Base-by-base conservation (phyloP, 2,329 filamentous ascomycete species). In the Cladosporium sp. region DNA sequence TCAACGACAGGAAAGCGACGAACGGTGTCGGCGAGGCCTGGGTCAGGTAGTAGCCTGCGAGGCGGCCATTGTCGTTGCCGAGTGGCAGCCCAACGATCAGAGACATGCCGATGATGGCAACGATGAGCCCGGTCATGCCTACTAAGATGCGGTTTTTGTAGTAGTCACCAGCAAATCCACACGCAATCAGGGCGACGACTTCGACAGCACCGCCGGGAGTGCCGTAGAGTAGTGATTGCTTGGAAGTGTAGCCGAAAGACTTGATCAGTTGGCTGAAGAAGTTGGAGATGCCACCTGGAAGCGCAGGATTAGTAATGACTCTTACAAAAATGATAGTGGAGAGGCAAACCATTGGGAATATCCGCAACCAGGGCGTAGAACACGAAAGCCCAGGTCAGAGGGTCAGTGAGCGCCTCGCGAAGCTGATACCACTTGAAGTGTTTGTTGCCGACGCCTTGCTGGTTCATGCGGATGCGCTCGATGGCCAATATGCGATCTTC, bases 391-490 rank as follows among this genome's bases (percentile, higher is more conserved):
- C 84, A 86, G 1, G 81, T 81, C 70, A 85, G 73, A 0, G 83
- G 83, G 63, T 86, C 84, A 3, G 75, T 59, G 6, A 86, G 66
- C 0, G 83, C 82, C 64, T 86, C 83, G 15, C 81, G 76, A 1
- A 88, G 76, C 62, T 94, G 90, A 61, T 88, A 58, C 63, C 61
- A 61, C 37, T 71, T 71, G 64, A 68, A 70, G 57, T 70, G 68
- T 50, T 67, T 63, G 38, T 85, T 85, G 1, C 86, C 87, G 15
- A 89, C 86, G 0, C 89, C 89, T 60, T 89, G 89, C 69, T 90
- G 85, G 65, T 93, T 93, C 20, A 84, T 79, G 0, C 88, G 80
- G 5, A 93, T 83, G 0, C 89, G 81, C 63, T 90, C 89, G 25
- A 92, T 76, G 0, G 87, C 88, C 42, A 90, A 78, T 0, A 85